These are phyloP conservation scores for Nectriaceae sp. DNA, from an alignment of 2,329 filamentous ascomycete genomes.

Conservation along the genomic window DNA sequence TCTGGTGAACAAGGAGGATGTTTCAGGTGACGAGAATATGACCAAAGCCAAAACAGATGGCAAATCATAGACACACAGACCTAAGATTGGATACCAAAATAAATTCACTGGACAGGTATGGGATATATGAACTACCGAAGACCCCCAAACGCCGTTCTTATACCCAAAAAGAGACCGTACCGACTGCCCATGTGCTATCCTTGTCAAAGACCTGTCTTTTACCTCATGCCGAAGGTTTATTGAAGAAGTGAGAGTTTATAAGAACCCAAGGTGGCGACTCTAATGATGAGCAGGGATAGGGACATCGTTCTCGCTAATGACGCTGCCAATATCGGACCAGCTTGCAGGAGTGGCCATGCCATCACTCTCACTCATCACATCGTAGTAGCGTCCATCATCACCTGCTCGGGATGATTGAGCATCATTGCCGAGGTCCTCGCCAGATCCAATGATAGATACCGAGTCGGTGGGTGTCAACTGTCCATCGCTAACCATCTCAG, in stretches of 20 bases:
- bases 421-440: constrained; percentile 49
- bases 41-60: constrained; percentile 4
- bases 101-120: neutral
- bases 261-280: too few relatives aligned
- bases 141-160: constrained; percentile 15
- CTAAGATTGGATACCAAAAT: neutral
- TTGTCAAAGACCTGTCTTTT: constrained; percentile 1
- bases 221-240: neutral
- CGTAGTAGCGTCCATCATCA: constrained; percentile 45
- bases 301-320: constrained; percentile 57
- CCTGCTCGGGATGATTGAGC: constrained; percentile 38
- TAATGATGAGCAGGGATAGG: constrained; percentile 35
- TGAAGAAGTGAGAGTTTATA: constrained; percentile 13
- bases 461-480: constrained; percentile 62
- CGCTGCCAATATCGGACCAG: constrained; percentile 67
- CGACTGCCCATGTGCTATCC: constrained; percentile 8
- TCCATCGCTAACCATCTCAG: constrained; percentile 53
- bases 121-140: neutral
- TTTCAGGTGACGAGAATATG: constrained; percentile 1
- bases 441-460: constrained; percentile 54
- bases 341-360: constrained; percentile 61
- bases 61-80: neutral
- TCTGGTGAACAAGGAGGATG: constrained; percentile 3
- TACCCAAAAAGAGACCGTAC: neutral
- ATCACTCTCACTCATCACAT: constrained; percentile 61